Evolutionary conservation across 805 yeast genomes (phyloP), one percentile per base, ranked within the genome.

Genomic region (Diddensiella transvaalensis): DNA sequence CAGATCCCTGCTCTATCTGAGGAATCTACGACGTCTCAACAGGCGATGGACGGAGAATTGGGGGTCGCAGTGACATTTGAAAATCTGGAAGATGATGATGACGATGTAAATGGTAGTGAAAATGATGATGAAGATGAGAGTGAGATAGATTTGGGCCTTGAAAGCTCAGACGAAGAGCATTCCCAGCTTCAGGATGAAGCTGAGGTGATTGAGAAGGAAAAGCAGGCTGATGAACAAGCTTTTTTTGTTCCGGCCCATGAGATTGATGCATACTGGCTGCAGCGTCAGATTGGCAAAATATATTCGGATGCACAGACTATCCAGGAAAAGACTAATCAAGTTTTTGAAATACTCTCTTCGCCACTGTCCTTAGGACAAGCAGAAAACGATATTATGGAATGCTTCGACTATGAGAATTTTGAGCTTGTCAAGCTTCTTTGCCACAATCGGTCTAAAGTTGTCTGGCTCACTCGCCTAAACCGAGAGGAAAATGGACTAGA

Each of bases 231-330:
- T 17, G 51, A 42, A n/a, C 35, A 42, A 1, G 45, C 41, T 13
- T 47, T 50, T 21, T n/a, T 45, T 4, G 48, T 77, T 4, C 56
- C 67, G 8, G 66, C 77, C 2, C 58, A 64, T 3, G 70, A 70
- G 2, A 68, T 79, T 18, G 77, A 73, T 45, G 66, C 74, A 4
- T 74, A 68, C 48, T 86, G 80, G 76, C 64, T 86, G 1, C 78
- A 78, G 44, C 69, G 79, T 49, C 71, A 73, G 43, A 53, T 86
- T 1, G 62, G 78, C 0, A 45, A 64, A 1, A 56, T 58, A 3
- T 60, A 62, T 41, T 55, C 59, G 22, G 79, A 79, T 55, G 63
- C 74, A 52, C 70, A 60, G 60, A 60, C 63, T 36, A 42, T 70
- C 15, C 75, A 72, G 33, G 72, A 70, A 22, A 56, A 71, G 3